Base-by-base conservation (phyloP, 2,329 filamentous ascomycete species). In the Alternaria triticina region DNA sequence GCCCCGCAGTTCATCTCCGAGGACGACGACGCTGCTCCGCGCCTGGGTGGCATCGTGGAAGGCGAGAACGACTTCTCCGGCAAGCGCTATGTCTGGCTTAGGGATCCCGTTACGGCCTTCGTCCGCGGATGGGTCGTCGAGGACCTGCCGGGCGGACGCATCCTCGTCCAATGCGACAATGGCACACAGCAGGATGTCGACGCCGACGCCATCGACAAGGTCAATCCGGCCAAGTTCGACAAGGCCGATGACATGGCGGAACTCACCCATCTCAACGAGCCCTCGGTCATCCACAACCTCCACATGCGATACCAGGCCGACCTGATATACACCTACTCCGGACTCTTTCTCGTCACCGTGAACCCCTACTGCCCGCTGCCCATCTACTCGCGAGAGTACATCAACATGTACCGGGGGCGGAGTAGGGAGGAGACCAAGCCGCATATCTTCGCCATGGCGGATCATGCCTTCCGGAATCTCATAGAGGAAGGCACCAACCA, bases 181-280 rank as follows among this genome's bases (percentile, higher is more conserved):
- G 95, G 94, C 72, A 91, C 96, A 89, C 93, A 97, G 88, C 90
- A 93, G 70, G 92, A 97, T 77, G 90, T 96, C 54, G 90, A 95
- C 70, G 83, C 88, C 55, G 94, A 98, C 73, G 91, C 89, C 73
- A 94, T 97, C 70, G 96, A 99, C 85, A 98, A 97, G 82, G 96
- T 99, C 84, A 99, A 99, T 82, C 96, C 96, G 50, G 95, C 95
- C 75, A 99, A 99, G 80, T 99, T 99, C 83, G 96, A 99, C 87
- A 99, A 97, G 82, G 95, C 95, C 68, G 94, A 96, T 83, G 96
- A 99, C 81, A 99, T 99, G 96, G 96, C 96, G 23, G 96, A 99
- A 80, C 87, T 99, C 76, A 99, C 96, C 6, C 96, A 99, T 81
- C 85, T 99, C 68, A 99, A 99, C 81, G 96, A 99, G 82, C 92